phyloP scores from a whole-genome alignment of 352 stramenopile species.

The Pythium aristosporum region DNA sequence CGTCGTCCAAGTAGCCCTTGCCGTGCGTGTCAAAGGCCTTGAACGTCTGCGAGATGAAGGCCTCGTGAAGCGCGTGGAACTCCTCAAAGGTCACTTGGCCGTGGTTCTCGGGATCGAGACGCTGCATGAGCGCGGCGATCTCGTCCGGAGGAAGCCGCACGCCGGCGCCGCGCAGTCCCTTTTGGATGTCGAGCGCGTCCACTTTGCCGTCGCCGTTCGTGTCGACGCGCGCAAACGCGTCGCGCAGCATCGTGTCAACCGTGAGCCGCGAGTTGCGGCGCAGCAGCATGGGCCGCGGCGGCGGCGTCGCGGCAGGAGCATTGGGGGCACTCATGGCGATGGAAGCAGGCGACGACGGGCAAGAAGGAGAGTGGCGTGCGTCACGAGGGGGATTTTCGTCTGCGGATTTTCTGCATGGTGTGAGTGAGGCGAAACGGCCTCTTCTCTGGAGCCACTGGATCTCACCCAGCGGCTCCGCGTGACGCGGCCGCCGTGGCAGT shows the following conservation, averaged over 20 bases:
- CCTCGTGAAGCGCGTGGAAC: conserved; percentile 76
- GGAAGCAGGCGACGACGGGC: too few species aligned
- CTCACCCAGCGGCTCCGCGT: background rate
- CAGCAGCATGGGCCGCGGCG: conserved; percentile 41
- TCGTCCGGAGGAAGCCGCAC: conserved; percentile 63
- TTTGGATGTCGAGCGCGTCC: conserved; percentile 73
- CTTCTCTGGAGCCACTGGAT: conserved; percentile 8
- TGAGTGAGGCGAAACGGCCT: conserved; percentile 1
- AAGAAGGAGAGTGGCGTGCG: background rate
- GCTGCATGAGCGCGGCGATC: conserved; percentile 55
- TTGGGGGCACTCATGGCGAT: conserved; percentile 1
- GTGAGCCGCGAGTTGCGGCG: conserved; percentile 79
- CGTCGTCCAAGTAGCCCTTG: conserved; percentile 73
- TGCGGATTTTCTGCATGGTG: conserved; percentile 4
- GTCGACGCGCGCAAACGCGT: conserved; percentile 77
- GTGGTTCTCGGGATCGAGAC: conserved; percentile 68
- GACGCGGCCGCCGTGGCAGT: conserved; percentile 1
- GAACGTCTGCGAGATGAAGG: conserved; percentile 76
- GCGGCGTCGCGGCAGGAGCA: background rate
- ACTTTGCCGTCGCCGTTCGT: conserved; percentile 68
- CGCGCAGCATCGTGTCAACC: conserved; percentile 68
- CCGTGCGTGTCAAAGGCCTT: conserved; percentile 58
- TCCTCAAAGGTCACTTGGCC: conserved; percentile 72
- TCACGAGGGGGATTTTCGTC: conserved; percentile 1
- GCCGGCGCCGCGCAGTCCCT: conserved; percentile 57